Percentiles rank a stretch among this genome's conserved stretches.
phyloP scores from a whole-genome alignment of 2,329 filamentous ascomycete genomes.

The Laburnicola sp. region DNA sequence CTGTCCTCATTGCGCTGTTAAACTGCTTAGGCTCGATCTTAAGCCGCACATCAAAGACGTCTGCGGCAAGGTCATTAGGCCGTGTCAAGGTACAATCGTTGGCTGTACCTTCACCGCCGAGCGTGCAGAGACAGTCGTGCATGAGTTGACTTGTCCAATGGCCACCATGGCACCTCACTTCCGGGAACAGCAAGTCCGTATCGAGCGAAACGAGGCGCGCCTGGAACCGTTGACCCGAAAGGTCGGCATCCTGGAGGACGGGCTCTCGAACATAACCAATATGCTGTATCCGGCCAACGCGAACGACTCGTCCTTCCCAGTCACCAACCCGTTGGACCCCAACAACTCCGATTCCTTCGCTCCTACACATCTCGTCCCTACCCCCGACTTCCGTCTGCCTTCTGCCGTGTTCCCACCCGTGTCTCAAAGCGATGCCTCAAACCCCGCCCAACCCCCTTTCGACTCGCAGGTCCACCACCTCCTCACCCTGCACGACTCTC shows the following conservation, averaged over 20 bases:
- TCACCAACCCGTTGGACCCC: conserved; percentile 40
- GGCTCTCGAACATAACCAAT: conserved; percentile 48
- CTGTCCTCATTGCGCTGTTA: conserved; percentile 49
- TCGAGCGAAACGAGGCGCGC: conserved; percentile 50
- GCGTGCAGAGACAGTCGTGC: conserved; percentile 45
- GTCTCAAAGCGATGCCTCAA: conserved; percentile 27
- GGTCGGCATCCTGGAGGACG: conserved; percentile 50
- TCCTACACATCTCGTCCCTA: conserved; percentile 41
- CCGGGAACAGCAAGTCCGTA: conserved; percentile 47
- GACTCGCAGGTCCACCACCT: conserved; percentile 59
- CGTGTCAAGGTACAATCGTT: conserved; percentile 49
- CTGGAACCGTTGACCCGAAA: conserved; percentile 50
- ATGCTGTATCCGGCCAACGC: conserved; percentile 45
- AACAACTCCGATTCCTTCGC: conserved; percentile 30
- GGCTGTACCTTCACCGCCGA: conserved; percentile 49
- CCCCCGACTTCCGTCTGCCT: conserved; percentile 40
- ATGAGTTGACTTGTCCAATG: conserved; percentile 50
- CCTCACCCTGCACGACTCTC: conserved; percentile 62
- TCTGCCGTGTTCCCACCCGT: conserved; percentile 40
- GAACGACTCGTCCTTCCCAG: conserved; percentile 36
- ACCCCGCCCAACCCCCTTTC: conserved; percentile 44
- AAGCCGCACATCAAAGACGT: conserved; percentile 46
- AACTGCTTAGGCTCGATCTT: conserved; percentile 49
- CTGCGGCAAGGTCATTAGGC: conserved; percentile 49
- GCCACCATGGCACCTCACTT: conserved; percentile 53